Evolutionary conservation across 345 rosid species (phyloP), one percentile per base, ranked within the genome.

Genomic region (Pugionium cornutum): DNA sequence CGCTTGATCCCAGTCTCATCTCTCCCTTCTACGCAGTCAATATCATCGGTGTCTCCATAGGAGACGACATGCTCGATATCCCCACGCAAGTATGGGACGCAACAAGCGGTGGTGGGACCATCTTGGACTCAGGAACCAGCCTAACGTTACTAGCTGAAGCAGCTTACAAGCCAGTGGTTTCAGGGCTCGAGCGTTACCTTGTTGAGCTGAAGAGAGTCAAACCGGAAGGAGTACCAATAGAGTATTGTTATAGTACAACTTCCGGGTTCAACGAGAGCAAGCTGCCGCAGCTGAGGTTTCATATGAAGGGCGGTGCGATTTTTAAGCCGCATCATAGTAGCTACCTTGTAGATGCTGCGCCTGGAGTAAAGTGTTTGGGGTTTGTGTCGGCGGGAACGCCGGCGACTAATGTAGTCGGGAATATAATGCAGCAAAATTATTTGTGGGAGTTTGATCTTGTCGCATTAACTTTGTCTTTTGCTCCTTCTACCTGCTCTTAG

Each of bases 371-470:
- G 69, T 84, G 89, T 55, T 68, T 84, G 5, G 86, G 86, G 32
- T 57, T 84, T 64, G 56, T 77, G 44, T 31, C 76, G 3, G 77
- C 67, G 6, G 77, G 67, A 40, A 4, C 26, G 10, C 69, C 75
- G 25, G 79, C 76, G 9, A 7, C 40, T 8, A 69, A 75, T 46
- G 65, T 75, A 2, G 54, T 82, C 4, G 86, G 89, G 30, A 84
- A 84, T 50, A 80, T 84, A 29, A 75, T 79, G 84, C 95, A 87
- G 67, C 94, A 87, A 53, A 87, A 85, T 33, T 69, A 80, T 70
- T 59, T 87, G 53, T 87, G 94, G 94, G 83, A 79, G 69, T 84
- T 77, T 62, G 77, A 87, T 66, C 68, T 82, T 9, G 48, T 4
- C n/a, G 72, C 73, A 1, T 55, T 58, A 5, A 76, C 54, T 57